These are phyloP conservation scores for Monilinia fructigena DNA, from an alignment of 2,329 filamentous ascomycete species.

Conservation along the genomic window DNA sequence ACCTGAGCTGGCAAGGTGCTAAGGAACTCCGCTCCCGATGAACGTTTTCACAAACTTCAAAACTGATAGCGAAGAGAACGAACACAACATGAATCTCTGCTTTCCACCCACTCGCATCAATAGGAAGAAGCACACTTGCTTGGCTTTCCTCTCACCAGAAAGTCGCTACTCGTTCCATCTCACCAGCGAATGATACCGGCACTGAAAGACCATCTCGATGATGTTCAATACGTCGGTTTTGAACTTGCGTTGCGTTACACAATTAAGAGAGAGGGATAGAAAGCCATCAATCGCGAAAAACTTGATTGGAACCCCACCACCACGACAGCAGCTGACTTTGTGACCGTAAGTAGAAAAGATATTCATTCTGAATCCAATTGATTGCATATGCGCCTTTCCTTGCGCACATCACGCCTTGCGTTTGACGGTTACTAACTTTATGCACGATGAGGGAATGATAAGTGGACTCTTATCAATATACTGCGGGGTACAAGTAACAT, in stretches of 20 bases:
- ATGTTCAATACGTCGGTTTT: too few relatives aligned
- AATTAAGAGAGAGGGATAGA: too few relatives aligned
- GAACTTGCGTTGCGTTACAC: too few relatives aligned
- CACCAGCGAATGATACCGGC: too few relatives aligned
- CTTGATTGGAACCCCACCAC: neutral
- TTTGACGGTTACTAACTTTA: neutral
- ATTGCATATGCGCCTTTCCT: neutral
- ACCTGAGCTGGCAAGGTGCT: constrained; percentile 5
- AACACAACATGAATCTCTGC: too few relatives aligned
- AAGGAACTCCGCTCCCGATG: constrained; percentile 5
- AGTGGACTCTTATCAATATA: neutral
- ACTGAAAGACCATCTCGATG: too few relatives aligned
- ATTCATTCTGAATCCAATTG: neutral
- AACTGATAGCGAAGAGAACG: too few relatives aligned
- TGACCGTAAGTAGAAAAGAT: neutral
- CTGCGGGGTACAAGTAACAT: neutral
- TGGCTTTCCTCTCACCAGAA: too few relatives aligned
- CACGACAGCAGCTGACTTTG: constrained; percentile 3
- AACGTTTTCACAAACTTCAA: neutral
- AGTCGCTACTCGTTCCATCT: too few relatives aligned
- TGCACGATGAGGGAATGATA: neutral
- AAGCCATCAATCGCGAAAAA: neutral
- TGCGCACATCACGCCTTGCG: neutral
- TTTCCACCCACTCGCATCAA: too few relatives aligned
- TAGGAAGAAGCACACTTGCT: too few relatives aligned